phyloP scores from a whole-genome alignment of 148 eudicot species.

The Heliamphora exappendiculata region DNA sequence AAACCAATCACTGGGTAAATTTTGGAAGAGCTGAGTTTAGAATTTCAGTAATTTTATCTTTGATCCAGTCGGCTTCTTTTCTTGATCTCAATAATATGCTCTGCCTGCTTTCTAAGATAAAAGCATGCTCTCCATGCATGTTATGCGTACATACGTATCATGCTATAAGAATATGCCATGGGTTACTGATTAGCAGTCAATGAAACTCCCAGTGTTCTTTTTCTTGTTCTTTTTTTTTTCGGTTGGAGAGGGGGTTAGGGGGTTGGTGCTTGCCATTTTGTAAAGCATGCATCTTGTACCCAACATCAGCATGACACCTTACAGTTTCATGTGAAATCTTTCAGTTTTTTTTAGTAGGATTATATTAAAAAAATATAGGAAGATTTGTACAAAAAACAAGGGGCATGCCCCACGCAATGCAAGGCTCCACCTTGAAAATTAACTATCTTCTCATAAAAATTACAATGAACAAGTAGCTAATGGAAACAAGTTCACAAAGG shows the following conservation, averaged over 20 bases:
- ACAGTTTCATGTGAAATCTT: not conserved
- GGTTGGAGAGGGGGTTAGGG: too few relatives aligned
- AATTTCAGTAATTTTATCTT: not conserved
- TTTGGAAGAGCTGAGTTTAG: not conserved
- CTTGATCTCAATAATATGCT: not conserved
- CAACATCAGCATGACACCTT: not conserved
- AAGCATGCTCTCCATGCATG: not conserved
- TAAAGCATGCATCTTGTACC: not conserved
- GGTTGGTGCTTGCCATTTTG: not conserved
- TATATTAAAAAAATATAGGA: too few relatives aligned
- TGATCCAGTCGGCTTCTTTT: not conserved
- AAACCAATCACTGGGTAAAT: too few relatives aligned
- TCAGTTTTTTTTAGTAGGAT: too few relatives aligned
- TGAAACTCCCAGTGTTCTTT: not conserved
- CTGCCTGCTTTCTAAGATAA: not conserved
- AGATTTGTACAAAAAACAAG: too few relatives aligned
- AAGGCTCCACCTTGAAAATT: too few relatives aligned
- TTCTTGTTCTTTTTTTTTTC: too few relatives aligned
- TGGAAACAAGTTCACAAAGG: too few relatives aligned
- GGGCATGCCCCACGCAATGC: too few relatives aligned
- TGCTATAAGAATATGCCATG: not conserved
- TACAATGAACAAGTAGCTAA: too few relatives aligned
- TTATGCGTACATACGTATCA: not conserved
- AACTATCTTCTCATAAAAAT: too few relatives aligned
- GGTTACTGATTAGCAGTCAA: not conserved